Conservation (phyloP, 352 stramenopile genomes). For the Phytophthora fragariaefolia region DNA sequence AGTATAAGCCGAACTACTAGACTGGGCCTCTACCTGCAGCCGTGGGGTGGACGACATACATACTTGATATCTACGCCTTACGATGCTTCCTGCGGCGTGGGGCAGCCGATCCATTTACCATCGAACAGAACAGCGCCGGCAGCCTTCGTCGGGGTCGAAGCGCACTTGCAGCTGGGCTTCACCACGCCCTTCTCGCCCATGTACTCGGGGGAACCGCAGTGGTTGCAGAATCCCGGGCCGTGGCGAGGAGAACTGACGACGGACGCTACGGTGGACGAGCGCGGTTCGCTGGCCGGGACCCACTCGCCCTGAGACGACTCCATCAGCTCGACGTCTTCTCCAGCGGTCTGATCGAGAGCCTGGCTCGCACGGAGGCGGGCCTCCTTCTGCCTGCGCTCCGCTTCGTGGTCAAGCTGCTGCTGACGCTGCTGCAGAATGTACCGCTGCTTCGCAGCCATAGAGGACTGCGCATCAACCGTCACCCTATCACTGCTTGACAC, state of each 20-base stretch:
- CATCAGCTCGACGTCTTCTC: constrained; percentile 63
- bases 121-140: constrained; percentile 44
- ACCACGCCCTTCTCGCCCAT: constrained; percentile 50
- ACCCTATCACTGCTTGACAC: constrained; percentile 22
- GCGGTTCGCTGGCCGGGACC: constrained; percentile 49
- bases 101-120: constrained; percentile 47
- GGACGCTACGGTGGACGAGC: constrained; percentile 20
- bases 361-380: constrained; percentile 22
- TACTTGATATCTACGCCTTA: constrained; percentile 20
- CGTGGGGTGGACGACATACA: constrained; percentile 28
- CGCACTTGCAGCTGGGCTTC: constrained; percentile 55
- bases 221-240: constrained; percentile 42
- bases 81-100: constrained; percentile 26
- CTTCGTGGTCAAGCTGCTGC: constrained; percentile 39
- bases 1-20: constrained; percentile 6
- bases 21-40: constrained; percentile 31
- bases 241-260: constrained; percentile 30
- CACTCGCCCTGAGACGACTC: constrained; percentile 69
- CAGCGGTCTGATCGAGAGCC: constrained; percentile 40
- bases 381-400: constrained; percentile 27
- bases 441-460: constrained; percentile 39
- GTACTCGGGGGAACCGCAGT: constrained; percentile 52
- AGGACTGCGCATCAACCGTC: constrained; percentile 27
- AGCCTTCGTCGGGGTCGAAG: constrained; percentile 18
- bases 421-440: constrained; percentile 46